Base-by-base conservation (phyloP, 768 basidiomycete genomes). In the Tricholoma matsutake region DNA sequence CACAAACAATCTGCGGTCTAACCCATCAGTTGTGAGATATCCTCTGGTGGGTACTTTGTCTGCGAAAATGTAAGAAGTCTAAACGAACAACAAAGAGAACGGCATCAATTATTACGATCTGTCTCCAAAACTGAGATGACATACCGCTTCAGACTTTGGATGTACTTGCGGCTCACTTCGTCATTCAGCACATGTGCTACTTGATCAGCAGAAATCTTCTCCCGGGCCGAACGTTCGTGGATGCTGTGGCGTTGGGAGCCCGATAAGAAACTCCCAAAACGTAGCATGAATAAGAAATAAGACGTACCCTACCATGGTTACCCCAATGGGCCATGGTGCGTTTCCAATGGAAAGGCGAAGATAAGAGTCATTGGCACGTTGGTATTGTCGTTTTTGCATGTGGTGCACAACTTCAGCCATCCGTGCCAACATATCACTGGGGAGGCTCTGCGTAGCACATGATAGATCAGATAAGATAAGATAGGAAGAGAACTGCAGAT, bases 291-390 rank as follows among this genome's bases (percentile, higher is more conserved):
- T 45, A 59, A 20, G 43, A 29, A 9, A 47, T 1, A 57, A 41
- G 10, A 80, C 88, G 39, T 75, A 94, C 94, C 94, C 96, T 78
- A 98, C 97, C 91, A 96, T 96, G 62, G 97, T 99, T 8, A 99
- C 97, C 45, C 97, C 97, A 69, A 99, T 99, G 1, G 97, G 97
- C 97, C 97, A 99, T 2, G 97, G 96, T 0, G 97, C 96, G 68
- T 97, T 99, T 34, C 97, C 97, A 64, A 99, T 99, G 5, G 93
- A 95, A 39, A 99, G 79, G 6, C 97, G 90, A 22, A 99, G 85
- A 72, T 99, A 99, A 0, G 96, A 89, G 71, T 99, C 97, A 68
- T 98, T 99, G 2, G 97, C 96, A 58, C 81, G 84, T 73, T 98
- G 94, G 67, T 99, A 99, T 72, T 96, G 87, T 29, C 97, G 88